Base-by-base conservation (phyloP, 2,329 filamentous ascomycete genomes). In the Claviceps spartinae region DNA sequence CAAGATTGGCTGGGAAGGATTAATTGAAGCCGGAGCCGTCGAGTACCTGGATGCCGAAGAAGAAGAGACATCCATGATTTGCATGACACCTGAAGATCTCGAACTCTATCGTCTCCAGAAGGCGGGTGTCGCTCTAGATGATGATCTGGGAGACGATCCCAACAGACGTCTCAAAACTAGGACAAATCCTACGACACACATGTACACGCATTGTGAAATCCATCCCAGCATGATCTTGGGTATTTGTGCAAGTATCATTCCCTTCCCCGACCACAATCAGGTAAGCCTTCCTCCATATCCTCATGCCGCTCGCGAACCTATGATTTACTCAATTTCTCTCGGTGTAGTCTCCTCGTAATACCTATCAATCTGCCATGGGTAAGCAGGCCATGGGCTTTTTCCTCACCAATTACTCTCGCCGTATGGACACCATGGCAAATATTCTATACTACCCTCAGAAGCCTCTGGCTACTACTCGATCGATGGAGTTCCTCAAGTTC, bases 301-400 rank as follows among this genome's bases (percentile, higher is more conserved):
- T 36, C 26, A 1, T 20, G 9, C 8, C n/a, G 7, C 42, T n/a
- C 13, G 20, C 20, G 38, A 18, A 41, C 18, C 18, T n/a, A n/a
- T 26, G 5, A n/a, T 45, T 30, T 14, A 16, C 14, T 30, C 9
- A 8, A 16, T 24, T 24, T 14, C 5, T 16, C 38, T 30, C 41
- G 6, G 38, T 37, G 47, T 64, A 94, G 79, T 97, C 91, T 56
- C 93, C 93, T 59, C 86, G 93, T 85, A 98, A 98, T 66, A 97
- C 91, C 4, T 98, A 96, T 69, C 91, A 97, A 72, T 96, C 91
- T 62, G 93, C 93, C 65, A 98, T 98, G 93, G 93, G 94, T 75
- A 98, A 98, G 72, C 93, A 98, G 79, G 93, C 93, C 56, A 98
- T 98, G 94, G 93, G 94, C 65, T 90, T 97, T 61, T 96, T 95